A percentile compares a stretch with the other conserved stretches of the same genome.
Conservation (phyloP, 2,329 filamentous ascomycete genomes). For the Colletotrichum brevisporum region DNA sequence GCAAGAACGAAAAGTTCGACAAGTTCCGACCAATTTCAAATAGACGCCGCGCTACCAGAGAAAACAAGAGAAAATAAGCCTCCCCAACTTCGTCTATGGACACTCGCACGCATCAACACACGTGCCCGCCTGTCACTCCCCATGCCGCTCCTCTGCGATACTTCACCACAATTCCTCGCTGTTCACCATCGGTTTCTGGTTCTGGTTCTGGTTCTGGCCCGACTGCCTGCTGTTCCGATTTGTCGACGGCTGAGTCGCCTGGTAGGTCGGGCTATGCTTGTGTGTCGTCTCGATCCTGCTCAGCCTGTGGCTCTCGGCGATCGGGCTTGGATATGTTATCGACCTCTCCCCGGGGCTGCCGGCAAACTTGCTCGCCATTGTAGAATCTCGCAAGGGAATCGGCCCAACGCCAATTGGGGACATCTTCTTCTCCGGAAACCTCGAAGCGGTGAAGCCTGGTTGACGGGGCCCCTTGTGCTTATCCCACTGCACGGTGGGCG, state of each 20-base stretch:
- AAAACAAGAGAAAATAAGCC: conserved; percentile 2
- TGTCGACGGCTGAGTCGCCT: conserved; percentile 18
- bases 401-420: conserved; percentile 33
- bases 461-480: conserved; percentile 36
- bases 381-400: conserved; percentile 33
- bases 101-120: background rate
- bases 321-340: conserved; percentile 35
- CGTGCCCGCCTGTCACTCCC: background rate
- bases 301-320: conserved; percentile 29
- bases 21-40: conserved; percentile 19
- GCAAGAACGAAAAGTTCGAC: background rate
- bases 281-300: conserved; percentile 21
- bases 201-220: conserved; percentile 19
- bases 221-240: conserved; percentile 21
- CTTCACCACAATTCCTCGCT: conserved; percentile 36
- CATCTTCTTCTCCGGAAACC: conserved; percentile 36
- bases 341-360: conserved; percentile 35
- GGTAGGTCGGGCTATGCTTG: conserved; percentile 30
- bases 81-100: background rate
- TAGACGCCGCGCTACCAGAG: conserved; percentile 28
- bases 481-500: conserved; percentile 34
- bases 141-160: background rate
- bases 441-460: conserved; percentile 32
- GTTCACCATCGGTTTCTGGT: conserved; percentile 27
- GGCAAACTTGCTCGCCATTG: conserved; percentile 38